A percentile compares a stretch with the other conserved stretches of the same genome.
These are phyloP conservation scores for Nicotiana tabacum DNA, from an alignment of 257 asterid species.

Conservation along the genomic window DNA sequence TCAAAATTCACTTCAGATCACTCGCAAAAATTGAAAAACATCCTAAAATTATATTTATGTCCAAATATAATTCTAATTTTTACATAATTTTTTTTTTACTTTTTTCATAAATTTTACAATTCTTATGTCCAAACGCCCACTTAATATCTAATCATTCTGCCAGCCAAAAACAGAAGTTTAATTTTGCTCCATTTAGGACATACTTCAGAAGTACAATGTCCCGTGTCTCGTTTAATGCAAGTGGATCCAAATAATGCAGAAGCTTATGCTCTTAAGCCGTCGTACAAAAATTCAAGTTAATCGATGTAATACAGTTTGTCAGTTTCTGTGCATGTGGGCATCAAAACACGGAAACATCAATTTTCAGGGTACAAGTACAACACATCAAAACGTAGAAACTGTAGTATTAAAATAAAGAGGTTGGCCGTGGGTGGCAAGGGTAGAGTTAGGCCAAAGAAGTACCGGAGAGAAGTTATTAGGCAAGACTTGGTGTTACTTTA, in stretches of 20 bases:
- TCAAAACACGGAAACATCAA: background rate
- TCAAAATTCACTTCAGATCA: too few species aligned
- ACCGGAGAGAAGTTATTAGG: too few species aligned
- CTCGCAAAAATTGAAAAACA: too few species aligned
- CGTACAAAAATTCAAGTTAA: background rate
- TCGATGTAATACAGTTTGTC: background rate
- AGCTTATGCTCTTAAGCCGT: background rate
- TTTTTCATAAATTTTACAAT: too few species aligned
- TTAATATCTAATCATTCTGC: background rate
- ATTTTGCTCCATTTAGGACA: background rate
- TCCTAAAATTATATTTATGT: too few species aligned
- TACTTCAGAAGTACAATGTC: background rate
- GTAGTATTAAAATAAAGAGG: too few species aligned
- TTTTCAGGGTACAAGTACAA: background rate
- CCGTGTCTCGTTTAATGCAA: background rate
- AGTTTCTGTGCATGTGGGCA: background rate
- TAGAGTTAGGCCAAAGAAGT: too few species aligned
- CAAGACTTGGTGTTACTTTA: too few species aligned
- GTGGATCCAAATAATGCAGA: background rate
- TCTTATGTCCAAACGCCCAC: background rate
- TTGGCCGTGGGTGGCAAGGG: too few species aligned
- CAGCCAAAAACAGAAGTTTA: background rate
- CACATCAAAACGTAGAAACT: too few species aligned
- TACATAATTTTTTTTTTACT: too few species aligned
- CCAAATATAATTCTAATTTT: too few species aligned